Percentiles rank a stretch among this genome's conserved stretches.
phyloP scores from a whole-genome alignment of 108 stramenopile species.

The Asterionellopsis glacialis region DNA sequence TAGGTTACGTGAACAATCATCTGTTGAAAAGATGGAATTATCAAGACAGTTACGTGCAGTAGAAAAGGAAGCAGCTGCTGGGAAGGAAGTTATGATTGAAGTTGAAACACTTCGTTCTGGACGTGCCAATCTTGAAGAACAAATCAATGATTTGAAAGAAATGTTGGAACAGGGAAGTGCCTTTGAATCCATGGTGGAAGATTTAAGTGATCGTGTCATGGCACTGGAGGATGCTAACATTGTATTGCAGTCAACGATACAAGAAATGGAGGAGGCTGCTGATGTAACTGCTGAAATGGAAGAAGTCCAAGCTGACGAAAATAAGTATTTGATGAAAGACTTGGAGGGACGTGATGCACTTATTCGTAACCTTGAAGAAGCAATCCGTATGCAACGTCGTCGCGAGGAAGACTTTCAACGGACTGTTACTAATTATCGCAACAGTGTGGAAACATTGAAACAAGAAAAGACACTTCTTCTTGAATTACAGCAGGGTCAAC shows the following conservation, averaged over 20 bases:
- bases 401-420: slow-evolving; percentile 85
- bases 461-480: slow-evolving; percentile 75
- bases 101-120: slow-evolving; percentile 28
- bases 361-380: slow-evolving; percentile 82
- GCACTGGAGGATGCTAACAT: slow-evolving; percentile 65
- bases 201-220: slow-evolving; percentile 65
- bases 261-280: slow-evolving; percentile 85
- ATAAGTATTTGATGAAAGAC: slow-evolving; percentile 70
- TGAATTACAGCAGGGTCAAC: slow-evolving; percentile 61
- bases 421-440: slow-evolving; percentile 74
- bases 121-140: slow-evolving; percentile 39
- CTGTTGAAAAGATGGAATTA: slow-evolving; percentile 70
- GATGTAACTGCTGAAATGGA: slow-evolving; percentile 89
- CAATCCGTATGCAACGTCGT: slow-evolving; percentile 85
- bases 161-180: slow-evolving; percentile 77
- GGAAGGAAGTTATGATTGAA: slow-evolving; percentile 27
- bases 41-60: slow-evolving; percentile 44
- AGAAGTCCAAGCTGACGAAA: slow-evolving; percentile 84
- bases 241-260: slow-evolving; percentile 43
- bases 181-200: slow-evolving; percentile 81
- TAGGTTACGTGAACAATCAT: slow-evolving; percentile 71
- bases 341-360: slow-evolving; percentile 72
- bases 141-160: slow-evolving; percentile 76
- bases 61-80: slow-evolving; percentile 47
- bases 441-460: slow-evolving; percentile 62